Conservation (phyloP, 202 grass and related monocot genomes). For the Bolboschoenoplectus hybrid region DNA sequence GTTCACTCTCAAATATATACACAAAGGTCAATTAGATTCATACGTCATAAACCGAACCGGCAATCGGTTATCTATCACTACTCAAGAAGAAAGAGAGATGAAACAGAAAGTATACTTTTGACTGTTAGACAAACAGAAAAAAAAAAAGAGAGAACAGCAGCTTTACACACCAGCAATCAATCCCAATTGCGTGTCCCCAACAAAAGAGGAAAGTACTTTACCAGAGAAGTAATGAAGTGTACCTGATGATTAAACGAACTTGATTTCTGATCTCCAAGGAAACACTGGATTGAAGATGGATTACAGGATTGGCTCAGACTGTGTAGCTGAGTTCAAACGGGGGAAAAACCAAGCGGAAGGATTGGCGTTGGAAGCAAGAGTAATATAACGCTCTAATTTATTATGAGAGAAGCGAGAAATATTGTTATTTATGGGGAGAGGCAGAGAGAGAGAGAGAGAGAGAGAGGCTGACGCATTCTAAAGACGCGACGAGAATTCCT, state of each 20-base stretch:
- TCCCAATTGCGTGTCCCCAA: neutral
- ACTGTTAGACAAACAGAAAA: slow-evolving; percentile 8
- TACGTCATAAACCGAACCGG: neutral
- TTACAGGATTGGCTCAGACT: too few species aligned
- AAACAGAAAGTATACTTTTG: slow-evolving; percentile 10
- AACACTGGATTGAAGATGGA: neutral
- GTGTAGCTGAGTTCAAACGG: neutral
- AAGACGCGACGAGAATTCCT: slow-evolving; percentile 8
- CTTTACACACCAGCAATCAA: neutral
- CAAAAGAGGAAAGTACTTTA: neutral
- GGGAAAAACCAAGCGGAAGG: neutral
- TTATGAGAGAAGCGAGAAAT: neutral
- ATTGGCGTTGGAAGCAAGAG: neutral
- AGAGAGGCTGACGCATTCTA: neutral
- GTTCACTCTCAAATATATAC: neutral
- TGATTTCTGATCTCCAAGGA: neutral
- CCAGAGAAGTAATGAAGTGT: neutral
- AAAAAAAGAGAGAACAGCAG: neutral
- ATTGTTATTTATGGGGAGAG: neutral
- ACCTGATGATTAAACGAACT: neutral
- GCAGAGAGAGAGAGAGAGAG: too few species aligned
- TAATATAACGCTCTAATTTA: neutral
- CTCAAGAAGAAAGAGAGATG: neutral
- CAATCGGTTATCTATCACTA: neutral
- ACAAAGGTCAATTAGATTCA: neutral